Evolutionary conservation across 495 filamentous ascomycete genomes (phyloP), one percentile per base, ranked within the genome.

Genomic region (Annulohypoxylon stygium): DNA sequence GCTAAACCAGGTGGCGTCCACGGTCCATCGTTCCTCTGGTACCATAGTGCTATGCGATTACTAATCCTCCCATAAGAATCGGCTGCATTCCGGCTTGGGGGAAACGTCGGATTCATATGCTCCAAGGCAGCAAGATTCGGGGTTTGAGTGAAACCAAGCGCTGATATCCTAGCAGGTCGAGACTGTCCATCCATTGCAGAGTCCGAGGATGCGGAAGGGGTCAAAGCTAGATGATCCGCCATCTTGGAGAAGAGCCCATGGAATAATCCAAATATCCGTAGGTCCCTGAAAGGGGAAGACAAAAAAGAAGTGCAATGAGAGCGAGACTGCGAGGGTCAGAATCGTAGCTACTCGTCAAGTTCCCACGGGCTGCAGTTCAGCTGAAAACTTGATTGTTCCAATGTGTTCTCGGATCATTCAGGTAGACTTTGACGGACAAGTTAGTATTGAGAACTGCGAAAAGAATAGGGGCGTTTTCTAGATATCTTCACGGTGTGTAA

Each of bases 1-100:
- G 64, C 55, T 16, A 77, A 75, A 1, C 61, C 69, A 20, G 66
- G 78, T 1, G 81, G 81, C 9, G 77, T 69, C 81, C 81, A 83
- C 48, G 82, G 82, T 2, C 77, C 82, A 71, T 83, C 79, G 69
- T 80, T 82, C 30, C 60, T 70, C 9, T 69, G 61, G 67, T 80
- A 82, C 80, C 80, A 83, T 39, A 70, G 65, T 34, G 50, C n/a
- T 18, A 83, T 2, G 12, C 80, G 79, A 65, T 79, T 62, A 48
- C 65, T 64, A 37, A 30, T 51, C 37, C 51, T 66, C 12, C 41
- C 23, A 53, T 65, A 61, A 50, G 68, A 34, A 39, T 69, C 71
- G 45, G 61, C 59, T 4, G 23, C 62, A 23, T 73, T 39, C 50
- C 53, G 61, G 54, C 20, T 54, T 50, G 71, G 4, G 69, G 50